Percentiles rank a stretch among this genome's conserved stretches.
phyloP scores from a whole-genome alignment of 176 grass and related monocot species.

The Oryza meyeriana region DNA sequence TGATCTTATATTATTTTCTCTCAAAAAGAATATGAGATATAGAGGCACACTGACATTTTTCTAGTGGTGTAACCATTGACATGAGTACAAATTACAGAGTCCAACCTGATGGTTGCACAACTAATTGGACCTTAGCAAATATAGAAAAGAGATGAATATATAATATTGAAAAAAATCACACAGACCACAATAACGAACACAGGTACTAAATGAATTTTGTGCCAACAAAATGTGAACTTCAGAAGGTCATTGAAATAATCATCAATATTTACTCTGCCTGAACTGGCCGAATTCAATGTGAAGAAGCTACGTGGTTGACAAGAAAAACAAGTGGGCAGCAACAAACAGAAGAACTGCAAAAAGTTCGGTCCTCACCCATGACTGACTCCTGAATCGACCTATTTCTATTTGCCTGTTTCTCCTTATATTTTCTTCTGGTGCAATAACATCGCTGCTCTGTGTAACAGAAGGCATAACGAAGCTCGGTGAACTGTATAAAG shows the following conservation, averaged over 20 bases:
- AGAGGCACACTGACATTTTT: neutral
- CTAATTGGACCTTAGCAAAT: neutral
- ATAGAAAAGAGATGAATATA: neutral
- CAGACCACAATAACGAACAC: neutral
- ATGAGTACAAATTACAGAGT: neutral
- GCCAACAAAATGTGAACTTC: neutral
- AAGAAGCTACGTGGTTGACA: conserved; percentile 15
- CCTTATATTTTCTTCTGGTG: neutral
- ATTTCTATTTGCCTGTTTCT: neutral
- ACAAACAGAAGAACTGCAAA: conserved; percentile 38
- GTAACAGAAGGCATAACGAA: conserved; percentile 29
- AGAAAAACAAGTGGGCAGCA: conserved; percentile 33
- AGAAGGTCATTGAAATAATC: neutral
- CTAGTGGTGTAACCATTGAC: neutral
- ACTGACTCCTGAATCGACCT: neutral
- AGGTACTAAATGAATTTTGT: neutral
- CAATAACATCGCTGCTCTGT: neutral
- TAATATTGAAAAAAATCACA: neutral
- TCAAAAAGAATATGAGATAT: neutral
- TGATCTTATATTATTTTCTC: neutral
- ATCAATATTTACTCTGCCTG: neutral
- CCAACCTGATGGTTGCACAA: neutral
- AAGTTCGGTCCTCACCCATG: conserved; percentile 35
- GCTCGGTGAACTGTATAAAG: conserved; percentile 22
- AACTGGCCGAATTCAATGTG: neutral